These are phyloP conservation scores for Apiotrichum laibachii DNA, from an alignment of 1,284 basidiomycete species.

Conservation along the genomic window DNA sequence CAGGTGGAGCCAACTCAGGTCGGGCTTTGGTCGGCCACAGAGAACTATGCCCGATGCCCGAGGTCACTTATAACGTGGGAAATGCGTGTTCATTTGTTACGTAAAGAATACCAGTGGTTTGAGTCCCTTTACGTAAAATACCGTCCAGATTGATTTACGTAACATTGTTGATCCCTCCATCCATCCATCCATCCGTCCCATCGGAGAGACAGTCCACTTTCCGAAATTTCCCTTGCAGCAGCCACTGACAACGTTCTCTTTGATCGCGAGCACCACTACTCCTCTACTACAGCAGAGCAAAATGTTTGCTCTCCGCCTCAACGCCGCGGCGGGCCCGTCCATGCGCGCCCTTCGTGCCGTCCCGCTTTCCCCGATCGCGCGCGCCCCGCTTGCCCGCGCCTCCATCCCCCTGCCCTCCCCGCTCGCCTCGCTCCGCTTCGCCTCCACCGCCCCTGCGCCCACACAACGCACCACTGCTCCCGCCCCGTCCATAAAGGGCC, in stretches of 20 bases:
- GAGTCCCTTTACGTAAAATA: too few relatives aligned
- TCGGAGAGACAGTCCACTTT: neutral
- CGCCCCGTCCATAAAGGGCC: neutral
- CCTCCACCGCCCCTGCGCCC: neutral
- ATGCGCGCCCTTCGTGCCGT: neutral
- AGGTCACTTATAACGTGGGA: too few relatives aligned
- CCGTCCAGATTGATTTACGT: too few relatives aligned
- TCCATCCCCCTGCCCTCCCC: neutral
- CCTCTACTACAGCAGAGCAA: neutral
- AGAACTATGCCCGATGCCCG: too few relatives aligned
- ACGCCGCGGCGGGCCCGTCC: constrained; percentile 10
- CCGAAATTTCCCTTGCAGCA: neutral
- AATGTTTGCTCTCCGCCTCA: constrained; percentile 8
- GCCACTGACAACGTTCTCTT: neutral
- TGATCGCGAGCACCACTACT: too few relatives aligned
- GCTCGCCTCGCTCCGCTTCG: neutral
- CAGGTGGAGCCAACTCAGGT: too few relatives aligned
- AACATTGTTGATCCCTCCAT: too few relatives aligned
- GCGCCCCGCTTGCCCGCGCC: too few relatives aligned
- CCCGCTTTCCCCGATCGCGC: neutral
- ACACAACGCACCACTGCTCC: neutral
- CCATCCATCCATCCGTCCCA: too few relatives aligned
- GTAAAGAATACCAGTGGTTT: too few relatives aligned
- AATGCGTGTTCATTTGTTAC: too few relatives aligned
- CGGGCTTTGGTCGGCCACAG: too few relatives aligned